These are phyloP conservation scores for Buxus sempervirens DNA, from an alignment of 164 flowering plant genomes.

Conservation along the genomic window DNA sequence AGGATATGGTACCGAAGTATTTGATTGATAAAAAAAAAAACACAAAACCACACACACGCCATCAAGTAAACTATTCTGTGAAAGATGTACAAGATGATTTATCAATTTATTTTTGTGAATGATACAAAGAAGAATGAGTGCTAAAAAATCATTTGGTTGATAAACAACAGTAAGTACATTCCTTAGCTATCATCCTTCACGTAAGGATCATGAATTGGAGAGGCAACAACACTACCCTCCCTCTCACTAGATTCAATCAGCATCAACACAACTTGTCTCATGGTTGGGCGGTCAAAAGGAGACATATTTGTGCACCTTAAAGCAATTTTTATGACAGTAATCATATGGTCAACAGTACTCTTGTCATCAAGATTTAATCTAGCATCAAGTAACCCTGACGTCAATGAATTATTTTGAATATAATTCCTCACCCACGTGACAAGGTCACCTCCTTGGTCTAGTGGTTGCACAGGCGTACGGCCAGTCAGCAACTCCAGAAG, in stretches of 20 bases:
- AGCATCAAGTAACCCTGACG: constrained; percentile 58
- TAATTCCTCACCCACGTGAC: constrained; percentile 66
- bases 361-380: constrained; percentile 51
- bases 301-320: constrained; percentile 71
- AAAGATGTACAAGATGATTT: constrained; percentile 15
- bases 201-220: constrained; percentile 32
- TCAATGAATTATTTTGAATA: constrained; percentile 53
- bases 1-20: neutral
- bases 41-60: no score
- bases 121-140: constrained; percentile 24
- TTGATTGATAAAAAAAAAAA: neutral
- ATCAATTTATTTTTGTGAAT: constrained; percentile 13
- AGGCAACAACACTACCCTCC: constrained; percentile 22
- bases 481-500: constrained; percentile 90
- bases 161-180: constrained; percentile 12
- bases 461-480: constrained; percentile 79
- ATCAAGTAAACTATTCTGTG: neutral
- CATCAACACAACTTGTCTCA: constrained; percentile 88
- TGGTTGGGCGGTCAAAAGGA: constrained; percentile 83
- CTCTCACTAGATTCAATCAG: constrained; percentile 63
- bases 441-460: constrained; percentile 91
- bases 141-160: constrained; percentile 12
- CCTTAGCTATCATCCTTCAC: constrained; percentile 27
- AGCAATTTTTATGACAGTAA: constrained; percentile 73
- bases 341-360: constrained; percentile 59